Evolutionary conservation across 495 filamentous ascomycete genomes (phyloP).

Genomic region (Podospora australis): DNA sequence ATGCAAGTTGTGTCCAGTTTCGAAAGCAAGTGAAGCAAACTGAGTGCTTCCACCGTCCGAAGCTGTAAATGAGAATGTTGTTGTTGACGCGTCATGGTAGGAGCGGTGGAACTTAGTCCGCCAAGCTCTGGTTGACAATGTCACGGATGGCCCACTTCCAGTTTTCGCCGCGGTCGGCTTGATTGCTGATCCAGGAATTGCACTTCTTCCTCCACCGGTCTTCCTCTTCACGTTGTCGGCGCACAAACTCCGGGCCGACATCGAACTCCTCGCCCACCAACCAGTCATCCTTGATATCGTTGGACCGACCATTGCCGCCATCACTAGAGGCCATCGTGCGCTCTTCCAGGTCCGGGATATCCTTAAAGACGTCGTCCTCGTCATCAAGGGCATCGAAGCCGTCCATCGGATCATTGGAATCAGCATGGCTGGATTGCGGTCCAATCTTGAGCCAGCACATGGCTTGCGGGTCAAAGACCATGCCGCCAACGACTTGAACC

Average conservation of each 20-base stretch:
- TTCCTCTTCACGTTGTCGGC: constrained; percentile 83
- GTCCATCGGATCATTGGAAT: constrained; percentile 50
- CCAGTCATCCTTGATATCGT: constrained; percentile 66
- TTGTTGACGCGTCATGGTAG: too few relatives aligned
- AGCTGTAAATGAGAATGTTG: too few relatives aligned
- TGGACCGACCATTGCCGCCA: constrained; percentile 30
- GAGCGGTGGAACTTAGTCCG: constrained; percentile 11
- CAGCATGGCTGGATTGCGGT: constrained; percentile 30
- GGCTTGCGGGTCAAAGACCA: constrained; percentile 93
- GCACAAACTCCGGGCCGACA: constrained; percentile 89
- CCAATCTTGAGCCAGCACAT: constrained; percentile 90
- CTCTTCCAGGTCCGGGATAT: constrained; percentile 50
- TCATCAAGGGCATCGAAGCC: constrained; percentile 74
- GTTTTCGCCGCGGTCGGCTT: constrained; percentile 32
- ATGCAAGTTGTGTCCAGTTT: too few relatives aligned
- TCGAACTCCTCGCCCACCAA: constrained; percentile 95
- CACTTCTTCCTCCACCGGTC: constrained; percentile 81
- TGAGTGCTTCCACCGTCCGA: too few relatives aligned
- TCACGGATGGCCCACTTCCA: constrained; percentile 46
- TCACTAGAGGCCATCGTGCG: constrained; percentile 36
- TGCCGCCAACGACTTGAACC: constrained; percentile 85
- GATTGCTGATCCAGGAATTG: constrained; percentile 60
- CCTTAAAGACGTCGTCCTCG: constrained; percentile 50
- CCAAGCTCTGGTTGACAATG: constrained; percentile 31
- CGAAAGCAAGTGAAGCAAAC: too few relatives aligned